Evolutionary conservation across 2,329 filamentous ascomycete genomes (phyloP).

Genomic region (Trichophyton verrucosum): DNA sequence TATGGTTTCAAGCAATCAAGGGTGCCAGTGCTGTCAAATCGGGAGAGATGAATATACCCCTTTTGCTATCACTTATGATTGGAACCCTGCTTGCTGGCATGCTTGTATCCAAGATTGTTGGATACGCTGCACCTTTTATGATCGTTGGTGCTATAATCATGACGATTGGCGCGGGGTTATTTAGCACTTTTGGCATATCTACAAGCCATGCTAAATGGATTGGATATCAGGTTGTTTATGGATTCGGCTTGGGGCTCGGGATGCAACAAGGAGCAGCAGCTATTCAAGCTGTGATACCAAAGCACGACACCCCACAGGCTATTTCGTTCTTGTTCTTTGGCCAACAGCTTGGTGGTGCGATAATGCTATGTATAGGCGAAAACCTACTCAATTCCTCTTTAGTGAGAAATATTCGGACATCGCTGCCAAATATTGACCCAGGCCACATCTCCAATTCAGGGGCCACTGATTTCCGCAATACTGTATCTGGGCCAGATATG

Average conservation of each 20-base stretch:
- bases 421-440: background rate
- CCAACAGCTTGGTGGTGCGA: background rate
- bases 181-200: slow-evolving; percentile 17
- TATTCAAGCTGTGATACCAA: slow-evolving; percentile 14
- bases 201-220: slow-evolving; percentile 16
- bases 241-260: slow-evolving; percentile 15
- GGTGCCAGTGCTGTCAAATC: slow-evolving; percentile 26
- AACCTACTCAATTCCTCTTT: background rate
- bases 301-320: background rate
- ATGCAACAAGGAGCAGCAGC: slow-evolving; percentile 14
- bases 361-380: background rate
- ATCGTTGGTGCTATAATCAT: slow-evolving; percentile 14
- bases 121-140: slow-evolving; percentile 16
- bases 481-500: background rate
- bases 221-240: slow-evolving; percentile 17
- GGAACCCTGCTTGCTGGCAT: slow-evolving; percentile 10
- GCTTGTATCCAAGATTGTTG: slow-evolving; percentile 2
- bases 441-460: background rate
- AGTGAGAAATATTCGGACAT: background rate
- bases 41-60: slow-evolving; percentile 23
- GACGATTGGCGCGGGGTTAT: slow-evolving; percentile 18
- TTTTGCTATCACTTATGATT: slow-evolving; percentile 23
- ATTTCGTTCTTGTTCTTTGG: background rate
- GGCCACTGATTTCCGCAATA: background rate
- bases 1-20: slow-evolving; percentile 34